Evolutionary conservation across 768 basidiomycete species (phyloP), one percentile per base, ranked within the genome.

Genomic region (Cubamyces sp.): DNA sequence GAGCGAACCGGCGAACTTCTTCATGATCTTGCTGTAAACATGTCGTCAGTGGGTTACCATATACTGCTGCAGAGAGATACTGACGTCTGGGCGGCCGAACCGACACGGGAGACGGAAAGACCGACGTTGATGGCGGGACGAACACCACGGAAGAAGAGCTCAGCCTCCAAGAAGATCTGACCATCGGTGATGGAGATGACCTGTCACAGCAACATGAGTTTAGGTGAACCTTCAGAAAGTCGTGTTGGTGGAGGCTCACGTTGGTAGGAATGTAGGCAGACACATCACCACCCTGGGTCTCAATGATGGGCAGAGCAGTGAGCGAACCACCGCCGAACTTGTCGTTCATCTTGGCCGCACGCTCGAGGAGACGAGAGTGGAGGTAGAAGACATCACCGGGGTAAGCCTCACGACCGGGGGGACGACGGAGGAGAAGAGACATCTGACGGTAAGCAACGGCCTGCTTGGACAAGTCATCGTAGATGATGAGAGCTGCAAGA

Each of bases 261-360:
- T 95, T 94, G 18, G 91, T 93, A 58, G 91, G 95, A 78, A 97
- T 98, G 81, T 99, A 99, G 43, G 97, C 97, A 49, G 97, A 99
- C 75, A 99, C 97, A 87, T 99, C 97, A 89, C 97, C 97, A 87
- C 97, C 96, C 81, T 99, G 97, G 71, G 97, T 98, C 84, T 98
- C 97, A 74, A 98, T 98, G 79, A 99, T 96, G 72, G 97, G 97
- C 48, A 99, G 90, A 54, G 97, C 97, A 77, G 97, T 99, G 70
- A 99, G 84, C 61, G 96, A 98, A 71, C 97, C 97, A 74, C 95
- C 96, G 76, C 97, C 97, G 77, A 96, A 95, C 73, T 95, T 94
- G 69, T 98, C 94, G 87, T 88, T 96, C 92, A 99, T 96, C 88
- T 99, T 99, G 79, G 97, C 97, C 62, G 97, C 97, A 84, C 97